A percentile compares a stretch with the other conserved stretches of the same genome.
These are phyloP conservation scores for Saraca asoca DNA, from an alignment of 331 rosid genomes.

Conservation along the genomic window DNA sequence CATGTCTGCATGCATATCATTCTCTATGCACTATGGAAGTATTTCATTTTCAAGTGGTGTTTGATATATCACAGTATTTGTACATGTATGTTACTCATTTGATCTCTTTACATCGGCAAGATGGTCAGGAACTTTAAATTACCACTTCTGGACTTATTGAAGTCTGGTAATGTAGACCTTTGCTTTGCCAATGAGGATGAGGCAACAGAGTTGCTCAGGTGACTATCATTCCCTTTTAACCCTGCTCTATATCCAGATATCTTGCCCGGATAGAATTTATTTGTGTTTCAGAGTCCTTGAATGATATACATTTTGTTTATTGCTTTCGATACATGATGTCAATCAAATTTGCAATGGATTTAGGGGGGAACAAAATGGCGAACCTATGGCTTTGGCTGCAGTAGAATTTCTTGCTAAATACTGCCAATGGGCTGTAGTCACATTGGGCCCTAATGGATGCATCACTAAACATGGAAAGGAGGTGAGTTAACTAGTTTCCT, in stretches of 20 bases:
- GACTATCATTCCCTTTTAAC: conserved; percentile 28
- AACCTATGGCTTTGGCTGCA: conserved; percentile 56
- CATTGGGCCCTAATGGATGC: conserved; percentile 86
- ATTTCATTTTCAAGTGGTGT: conserved; percentile 1
- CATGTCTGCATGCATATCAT: not conserved
- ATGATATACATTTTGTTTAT: conserved; percentile 14
- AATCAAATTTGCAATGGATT: conserved; percentile 35
- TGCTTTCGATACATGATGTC: conserved; percentile 20
- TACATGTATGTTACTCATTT: conserved; percentile 30
- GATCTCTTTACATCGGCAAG: conserved; percentile 54
- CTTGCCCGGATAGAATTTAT: conserved; percentile 25
- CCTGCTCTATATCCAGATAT: conserved; percentile 1
- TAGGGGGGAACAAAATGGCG: conserved; percentile 58
- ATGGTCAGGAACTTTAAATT: conserved; percentile 75
- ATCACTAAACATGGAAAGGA: conserved; percentile 85
- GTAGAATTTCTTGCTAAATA: conserved; percentile 71
- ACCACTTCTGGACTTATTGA: conserved; percentile 69
- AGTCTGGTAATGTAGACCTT: conserved; percentile 77
- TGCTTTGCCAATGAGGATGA: conserved; percentile 99
- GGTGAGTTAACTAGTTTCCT: conserved; percentile 48
- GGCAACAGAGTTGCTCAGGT: conserved; percentile 92
- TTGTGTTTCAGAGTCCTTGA: conserved; percentile 23
- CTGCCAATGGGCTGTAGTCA: conserved; percentile 93
- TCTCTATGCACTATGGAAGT: not conserved
- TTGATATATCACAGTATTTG: conserved; percentile 22